Percentiles rank a stretch among this genome's conserved stretches.
phyloP scores from a whole-genome alignment of 495 filamentous ascomycete genomes.

The Neurospora terricola region DNA sequence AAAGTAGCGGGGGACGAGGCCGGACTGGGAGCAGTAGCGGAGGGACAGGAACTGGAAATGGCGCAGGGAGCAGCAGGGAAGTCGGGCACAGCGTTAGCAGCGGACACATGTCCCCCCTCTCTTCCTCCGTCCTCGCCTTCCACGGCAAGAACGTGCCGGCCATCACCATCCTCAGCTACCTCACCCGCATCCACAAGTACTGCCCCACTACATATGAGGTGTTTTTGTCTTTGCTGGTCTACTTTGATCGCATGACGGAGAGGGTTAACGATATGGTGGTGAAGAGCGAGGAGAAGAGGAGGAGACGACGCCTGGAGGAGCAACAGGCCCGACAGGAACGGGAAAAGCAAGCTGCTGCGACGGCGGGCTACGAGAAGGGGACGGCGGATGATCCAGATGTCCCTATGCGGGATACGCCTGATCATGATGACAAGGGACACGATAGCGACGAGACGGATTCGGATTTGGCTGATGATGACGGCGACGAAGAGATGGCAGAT shows the following conservation, averaged over 20 bases:
- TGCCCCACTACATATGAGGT: constrained; percentile 98
- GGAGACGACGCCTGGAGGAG: constrained; percentile 12
- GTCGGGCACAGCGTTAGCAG: constrained; percentile 29
- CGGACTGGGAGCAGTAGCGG: constrained; percentile 11
- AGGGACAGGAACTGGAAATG: constrained; percentile 17
- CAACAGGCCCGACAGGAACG: constrained; percentile 5
- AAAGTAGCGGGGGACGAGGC: not conserved
- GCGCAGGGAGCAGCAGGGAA: not conserved
- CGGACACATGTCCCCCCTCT: constrained; percentile 54
- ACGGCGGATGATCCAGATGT: constrained; percentile 17
- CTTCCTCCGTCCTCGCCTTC: constrained; percentile 92
- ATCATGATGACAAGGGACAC: constrained; percentile 15
- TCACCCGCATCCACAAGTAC: constrained; percentile 96
- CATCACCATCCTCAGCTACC: constrained; percentile 93
- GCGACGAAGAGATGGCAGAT: constrained; percentile 7
- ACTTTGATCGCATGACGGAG: constrained; percentile 99
- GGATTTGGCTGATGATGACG: constrained; percentile 31
- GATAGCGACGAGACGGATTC: constrained; percentile 28
- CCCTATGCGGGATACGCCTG: constrained; percentile 22
- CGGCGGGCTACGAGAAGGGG: not conserved
- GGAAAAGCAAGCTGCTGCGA: not conserved
- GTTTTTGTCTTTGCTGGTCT: constrained; percentile 88
- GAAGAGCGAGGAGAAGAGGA: constrained; percentile 31
- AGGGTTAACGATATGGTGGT: constrained; percentile 62
- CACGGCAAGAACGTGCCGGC: constrained; percentile 97